These are phyloP conservation scores for Blastobotrys malaysiensis DNA, from an alignment of 1,139 yeast species.

Conservation along the genomic window DNA sequence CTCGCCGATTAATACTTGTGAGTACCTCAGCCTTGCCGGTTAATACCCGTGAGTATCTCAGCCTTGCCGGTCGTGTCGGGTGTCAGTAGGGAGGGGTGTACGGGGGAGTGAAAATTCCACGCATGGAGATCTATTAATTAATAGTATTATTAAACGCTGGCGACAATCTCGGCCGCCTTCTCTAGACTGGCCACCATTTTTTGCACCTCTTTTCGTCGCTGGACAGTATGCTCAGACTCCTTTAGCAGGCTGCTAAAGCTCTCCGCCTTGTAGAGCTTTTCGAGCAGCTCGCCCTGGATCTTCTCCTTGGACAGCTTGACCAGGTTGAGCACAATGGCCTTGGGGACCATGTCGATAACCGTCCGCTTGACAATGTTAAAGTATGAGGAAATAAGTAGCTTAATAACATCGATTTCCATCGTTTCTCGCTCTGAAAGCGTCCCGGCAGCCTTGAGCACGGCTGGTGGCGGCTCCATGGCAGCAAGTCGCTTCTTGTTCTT, in stretches of 20 bases:
- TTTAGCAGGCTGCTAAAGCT: conserved; percentile 74
- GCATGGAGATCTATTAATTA: neutral
- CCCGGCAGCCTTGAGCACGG: conserved; percentile 91
- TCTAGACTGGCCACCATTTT: conserved; percentile 90
- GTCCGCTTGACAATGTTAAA: conserved; percentile 91
- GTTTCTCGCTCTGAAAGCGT: conserved; percentile 93
- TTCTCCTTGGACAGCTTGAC: conserved; percentile 79
- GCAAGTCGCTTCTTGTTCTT: conserved; percentile 92
- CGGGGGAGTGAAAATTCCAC: too few relatives aligned
- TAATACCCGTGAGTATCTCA: too few relatives aligned
- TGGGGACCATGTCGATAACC: conserved; percentile 88
- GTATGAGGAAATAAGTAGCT: conserved; percentile 82
- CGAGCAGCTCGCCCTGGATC: conserved; percentile 84
- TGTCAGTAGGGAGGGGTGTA: too few relatives aligned
- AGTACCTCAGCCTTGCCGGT: too few relatives aligned
- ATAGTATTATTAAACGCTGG: conserved; percentile 53
- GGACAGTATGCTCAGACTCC: conserved; percentile 89
- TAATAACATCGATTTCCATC: conserved; percentile 95
- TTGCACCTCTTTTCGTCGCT: conserved; percentile 89
- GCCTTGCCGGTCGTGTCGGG: too few relatives aligned
- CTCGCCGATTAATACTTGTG: too few relatives aligned
- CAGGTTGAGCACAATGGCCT: conserved; percentile 89
- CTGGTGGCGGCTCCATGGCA: conserved; percentile 96
- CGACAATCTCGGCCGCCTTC: conserved; percentile 87
- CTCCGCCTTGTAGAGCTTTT: conserved; percentile 73